These are phyloP conservation scores for Phytophthora sansomeana DNA, from an alignment of 352 stramenopile species.

Conservation along the genomic window DNA sequence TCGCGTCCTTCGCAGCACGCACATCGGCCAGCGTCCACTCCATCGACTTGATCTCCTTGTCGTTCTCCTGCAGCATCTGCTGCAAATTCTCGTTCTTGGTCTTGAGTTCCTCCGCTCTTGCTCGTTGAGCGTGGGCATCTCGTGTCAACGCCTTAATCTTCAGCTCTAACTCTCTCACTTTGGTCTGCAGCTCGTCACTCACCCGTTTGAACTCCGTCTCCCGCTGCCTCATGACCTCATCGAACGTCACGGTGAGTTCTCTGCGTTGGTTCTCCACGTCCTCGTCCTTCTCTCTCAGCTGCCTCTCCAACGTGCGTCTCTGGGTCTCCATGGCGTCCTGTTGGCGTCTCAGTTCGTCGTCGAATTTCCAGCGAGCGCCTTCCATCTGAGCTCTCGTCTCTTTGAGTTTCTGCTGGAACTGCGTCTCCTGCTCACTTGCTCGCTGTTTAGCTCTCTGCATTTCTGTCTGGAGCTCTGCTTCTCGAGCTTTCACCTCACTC, in stretches of 20 bases:
- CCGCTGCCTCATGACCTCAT: slow-evolving; percentile 76
- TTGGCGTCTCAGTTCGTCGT: slow-evolving; percentile 70
- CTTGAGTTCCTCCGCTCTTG: slow-evolving; percentile 64
- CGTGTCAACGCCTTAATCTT: slow-evolving; percentile 54
- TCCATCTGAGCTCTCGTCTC: slow-evolving; percentile 79
- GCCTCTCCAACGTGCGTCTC: slow-evolving; percentile 57
- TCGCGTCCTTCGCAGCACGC: slow-evolving; percentile 59
- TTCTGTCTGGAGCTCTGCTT: slow-evolving; percentile 62
- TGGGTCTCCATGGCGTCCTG: slow-evolving; percentile 69
- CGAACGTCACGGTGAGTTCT: slow-evolving; percentile 78
- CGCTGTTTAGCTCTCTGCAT: slow-evolving; percentile 57
- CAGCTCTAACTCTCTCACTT: slow-evolving; percentile 68
- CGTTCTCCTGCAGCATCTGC: slow-evolving; percentile 59
- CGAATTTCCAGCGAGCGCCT: slow-evolving; percentile 74
- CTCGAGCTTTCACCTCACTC: slow-evolving; percentile 69
- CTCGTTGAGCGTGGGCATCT: slow-evolving; percentile 52
- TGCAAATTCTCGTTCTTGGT: slow-evolving; percentile 76
- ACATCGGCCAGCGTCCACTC: slow-evolving; percentile 79
- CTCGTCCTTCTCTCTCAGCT: slow-evolving; percentile 82
- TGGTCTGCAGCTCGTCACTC: slow-evolving; percentile 51
- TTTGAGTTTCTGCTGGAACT: slow-evolving; percentile 79
- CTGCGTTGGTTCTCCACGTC: slow-evolving; percentile 76
- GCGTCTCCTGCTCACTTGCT: slow-evolving; percentile 54
- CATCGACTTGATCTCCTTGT: slow-evolving; percentile 73
- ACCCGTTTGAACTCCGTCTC: slow-evolving; percentile 65